phyloP scores from a whole-genome alignment of 139 green algal genomes.

The Chlorella sp. region DNA sequence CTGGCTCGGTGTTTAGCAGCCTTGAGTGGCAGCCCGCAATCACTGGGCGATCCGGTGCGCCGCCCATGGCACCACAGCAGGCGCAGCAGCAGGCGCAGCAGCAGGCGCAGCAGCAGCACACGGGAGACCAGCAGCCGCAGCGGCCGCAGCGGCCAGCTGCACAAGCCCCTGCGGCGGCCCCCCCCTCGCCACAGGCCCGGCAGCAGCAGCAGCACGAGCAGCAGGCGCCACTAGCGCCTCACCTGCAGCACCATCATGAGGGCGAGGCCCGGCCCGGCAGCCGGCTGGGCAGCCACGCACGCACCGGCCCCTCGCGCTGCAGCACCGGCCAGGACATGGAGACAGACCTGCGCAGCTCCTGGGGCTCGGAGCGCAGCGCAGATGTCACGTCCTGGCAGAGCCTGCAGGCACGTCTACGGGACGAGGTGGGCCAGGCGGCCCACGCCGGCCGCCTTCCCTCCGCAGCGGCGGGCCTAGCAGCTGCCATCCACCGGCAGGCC shows the following conservation, averaged over 20 bases:
- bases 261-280: neutral
- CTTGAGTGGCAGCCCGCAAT: too few species aligned
- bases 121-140: too few species aligned
- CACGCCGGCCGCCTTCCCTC: neutral
- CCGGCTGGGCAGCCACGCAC: too few species aligned
- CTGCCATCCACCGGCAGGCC: neutral
- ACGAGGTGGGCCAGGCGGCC: neutral
- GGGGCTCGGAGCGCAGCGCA: conserved; percentile 27
- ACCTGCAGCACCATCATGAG: too few species aligned
- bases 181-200: neutral
- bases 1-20: too few species aligned
- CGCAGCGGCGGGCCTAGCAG: neutral
- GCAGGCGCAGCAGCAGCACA: too few species aligned
- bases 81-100: too few species aligned
- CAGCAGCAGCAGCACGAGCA: neutral
- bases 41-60: too few species aligned
- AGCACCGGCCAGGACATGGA: conserved; percentile 36
- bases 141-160: neutral
- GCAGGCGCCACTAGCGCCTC: neutral
- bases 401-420: conserved; percentile 14
- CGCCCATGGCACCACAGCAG: too few species aligned
- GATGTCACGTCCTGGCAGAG: conserved; percentile 7
- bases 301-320: neutral
- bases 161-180: neutral
- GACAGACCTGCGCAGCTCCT: conserved; percentile 30